phyloP scores from a whole-genome alignment of 2,329 filamentous ascomycete genomes.

The Lachnellula subtilissima region DNA sequence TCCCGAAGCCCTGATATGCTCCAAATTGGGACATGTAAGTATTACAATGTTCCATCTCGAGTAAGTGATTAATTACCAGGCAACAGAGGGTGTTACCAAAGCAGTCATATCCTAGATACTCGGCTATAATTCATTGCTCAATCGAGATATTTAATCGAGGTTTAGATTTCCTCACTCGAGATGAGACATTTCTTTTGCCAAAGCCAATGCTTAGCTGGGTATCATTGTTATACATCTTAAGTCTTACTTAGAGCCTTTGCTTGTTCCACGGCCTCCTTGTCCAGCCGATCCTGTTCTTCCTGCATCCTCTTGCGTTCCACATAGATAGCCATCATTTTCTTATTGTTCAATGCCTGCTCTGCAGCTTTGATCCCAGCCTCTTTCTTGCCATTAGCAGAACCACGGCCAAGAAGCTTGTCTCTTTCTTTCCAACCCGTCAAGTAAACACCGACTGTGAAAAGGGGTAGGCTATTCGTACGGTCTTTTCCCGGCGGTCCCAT shows the following conservation, averaged over 20 bases:
- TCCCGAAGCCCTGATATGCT: no score
- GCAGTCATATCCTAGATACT: no score
- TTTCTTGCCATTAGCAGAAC: conserved; percentile 60
- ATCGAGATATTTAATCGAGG: no score
- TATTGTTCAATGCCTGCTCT: conserved; percentile 57
- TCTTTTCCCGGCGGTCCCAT: conserved; percentile 50
- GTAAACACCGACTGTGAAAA: conserved; percentile 60
- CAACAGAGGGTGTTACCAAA: no score
- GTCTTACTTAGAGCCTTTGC: neutral
- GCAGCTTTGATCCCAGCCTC: conserved; percentile 68
- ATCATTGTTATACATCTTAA: neutral
- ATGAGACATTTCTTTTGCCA: no score
- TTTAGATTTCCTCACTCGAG: no score
- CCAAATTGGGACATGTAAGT: no score
- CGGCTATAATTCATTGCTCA: no score
- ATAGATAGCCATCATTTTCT: conserved; percentile 50
- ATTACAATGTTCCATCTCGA: no score
- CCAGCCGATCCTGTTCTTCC: conserved; percentile 33
- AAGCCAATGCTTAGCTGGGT: neutral
- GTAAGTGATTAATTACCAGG: no score
- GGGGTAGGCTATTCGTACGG: conserved; percentile 46
- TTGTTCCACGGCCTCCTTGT: conserved; percentile 20
- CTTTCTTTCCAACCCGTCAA: conserved; percentile 66
- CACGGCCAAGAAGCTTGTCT: conserved; percentile 56
- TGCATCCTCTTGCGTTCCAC: conserved; percentile 42